A percentile compares a stretch with the other conserved stretches of the same genome.
phyloP scores from a whole-genome alignment of 768 basidiomycete genomes.

The Hypholoma fasciculare region DNA sequence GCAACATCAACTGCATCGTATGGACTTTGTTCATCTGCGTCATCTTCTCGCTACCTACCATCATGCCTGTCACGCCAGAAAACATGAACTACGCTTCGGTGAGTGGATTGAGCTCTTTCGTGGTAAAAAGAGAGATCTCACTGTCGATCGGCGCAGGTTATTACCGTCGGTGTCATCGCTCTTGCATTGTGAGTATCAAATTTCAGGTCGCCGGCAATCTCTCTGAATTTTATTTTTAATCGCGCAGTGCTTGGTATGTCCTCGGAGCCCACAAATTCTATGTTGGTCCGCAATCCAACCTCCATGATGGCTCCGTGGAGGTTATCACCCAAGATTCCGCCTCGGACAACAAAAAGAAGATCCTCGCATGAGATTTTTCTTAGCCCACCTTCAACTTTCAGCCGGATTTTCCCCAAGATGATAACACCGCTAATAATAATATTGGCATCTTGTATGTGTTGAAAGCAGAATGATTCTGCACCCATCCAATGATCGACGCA shows the following conservation, averaged over 20 bases:
- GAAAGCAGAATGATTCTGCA: too few relatives aligned
- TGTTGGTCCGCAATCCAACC: constrained; percentile 56
- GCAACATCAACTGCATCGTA: constrained; percentile 63
- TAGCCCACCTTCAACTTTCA: too few relatives aligned
- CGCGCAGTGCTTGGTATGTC: constrained; percentile 50
- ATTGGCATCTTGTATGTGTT: too few relatives aligned
- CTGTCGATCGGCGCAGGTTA: constrained; percentile 32
- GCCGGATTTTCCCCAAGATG: too few relatives aligned
- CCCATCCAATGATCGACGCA: too few relatives aligned
- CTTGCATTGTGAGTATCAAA: constrained; percentile 46
- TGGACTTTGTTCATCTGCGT: constrained; percentile 73
- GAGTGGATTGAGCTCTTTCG: constrained; percentile 19
- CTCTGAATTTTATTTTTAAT: constrained; percentile 2
- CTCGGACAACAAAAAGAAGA: constrained; percentile 5
- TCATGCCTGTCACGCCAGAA: constrained; percentile 62
- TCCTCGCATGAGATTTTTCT: not conserved
- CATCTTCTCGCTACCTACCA: constrained; percentile 73
- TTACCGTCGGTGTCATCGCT: constrained; percentile 52
- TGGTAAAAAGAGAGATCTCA: not conserved
- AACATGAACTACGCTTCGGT: constrained; percentile 88
- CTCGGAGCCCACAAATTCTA: constrained; percentile 54
- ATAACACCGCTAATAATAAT: too few relatives aligned
- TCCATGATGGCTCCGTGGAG: constrained; percentile 30
- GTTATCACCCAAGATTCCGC: constrained; percentile 12
- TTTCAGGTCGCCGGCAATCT: not conserved